Percentiles rank a stretch among this genome's conserved stretches.
Conservation (phyloP, 179 eudicot genomes). For the Spinacia oleracea region DNA sequence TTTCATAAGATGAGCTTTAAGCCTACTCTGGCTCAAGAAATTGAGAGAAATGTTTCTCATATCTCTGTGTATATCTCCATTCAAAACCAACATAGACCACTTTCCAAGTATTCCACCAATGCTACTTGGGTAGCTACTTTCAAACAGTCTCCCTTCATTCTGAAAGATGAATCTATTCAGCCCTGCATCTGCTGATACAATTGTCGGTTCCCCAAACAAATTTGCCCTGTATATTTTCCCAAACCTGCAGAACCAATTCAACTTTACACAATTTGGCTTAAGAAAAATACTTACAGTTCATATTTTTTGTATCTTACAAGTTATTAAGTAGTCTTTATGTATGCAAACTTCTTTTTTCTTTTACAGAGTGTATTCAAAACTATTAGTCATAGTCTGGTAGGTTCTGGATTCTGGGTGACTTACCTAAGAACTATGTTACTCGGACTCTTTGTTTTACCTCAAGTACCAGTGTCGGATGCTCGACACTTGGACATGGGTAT, state of each 20-base stretch:
- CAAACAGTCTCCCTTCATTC: conserved; percentile 89
- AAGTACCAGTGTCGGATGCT: no score
- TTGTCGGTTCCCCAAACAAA: conserved; percentile 92
- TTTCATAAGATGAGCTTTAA: conserved; percentile 64
- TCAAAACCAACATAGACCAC: conserved; percentile 96
- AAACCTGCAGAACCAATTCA: conserved; percentile 49
- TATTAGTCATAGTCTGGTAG: neutral
- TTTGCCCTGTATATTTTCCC: conserved; percentile 91
- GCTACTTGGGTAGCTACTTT: conserved; percentile 94
- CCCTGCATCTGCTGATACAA: conserved; percentile 92
- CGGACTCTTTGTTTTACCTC: no score
- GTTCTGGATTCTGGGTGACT: neutral
- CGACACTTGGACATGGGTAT: no score
- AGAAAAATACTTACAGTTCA: neutral
- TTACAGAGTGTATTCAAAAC: neutral
- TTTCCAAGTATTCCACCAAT: conserved; percentile 98
- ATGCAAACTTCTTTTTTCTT: neutral
- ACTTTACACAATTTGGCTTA: neutral
- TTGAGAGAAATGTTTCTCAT: conserved; percentile 58
- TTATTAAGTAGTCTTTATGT: neutral
- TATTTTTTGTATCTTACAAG: neutral
- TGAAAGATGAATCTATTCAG: conserved; percentile 76
- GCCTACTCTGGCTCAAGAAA: conserved; percentile 50
- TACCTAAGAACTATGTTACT: no score
- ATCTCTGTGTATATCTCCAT: conserved; percentile 95